Evolutionary conservation across 495 filamentous ascomycete species (phyloP).

Genomic region (Clavariopsis aquatica): DNA sequence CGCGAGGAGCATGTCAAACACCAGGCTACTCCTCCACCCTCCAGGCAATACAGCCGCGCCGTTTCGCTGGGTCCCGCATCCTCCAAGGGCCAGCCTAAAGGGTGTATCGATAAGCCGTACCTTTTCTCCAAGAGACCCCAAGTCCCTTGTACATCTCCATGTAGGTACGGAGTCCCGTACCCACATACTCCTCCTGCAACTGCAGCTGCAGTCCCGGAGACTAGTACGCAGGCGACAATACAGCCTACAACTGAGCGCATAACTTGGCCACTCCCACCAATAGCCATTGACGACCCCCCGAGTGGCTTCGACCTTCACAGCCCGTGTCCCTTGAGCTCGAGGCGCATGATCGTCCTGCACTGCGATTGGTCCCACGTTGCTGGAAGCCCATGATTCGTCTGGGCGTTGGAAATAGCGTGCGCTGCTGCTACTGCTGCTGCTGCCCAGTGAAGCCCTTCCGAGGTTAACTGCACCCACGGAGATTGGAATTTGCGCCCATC

Average conservation of each 20-base stretch:
- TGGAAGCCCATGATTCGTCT: neutral
- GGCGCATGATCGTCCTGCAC: neutral
- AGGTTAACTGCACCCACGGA: slow-evolving; percentile 5
- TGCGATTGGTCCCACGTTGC: neutral
- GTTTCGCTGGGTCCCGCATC: slow-evolving; percentile 21
- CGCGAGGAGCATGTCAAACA: neutral
- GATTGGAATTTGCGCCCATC: neutral
- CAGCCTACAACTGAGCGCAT: neutral
- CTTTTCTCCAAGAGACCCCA: neutral
- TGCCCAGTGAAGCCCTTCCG: neutral
- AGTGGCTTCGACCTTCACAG: no score
- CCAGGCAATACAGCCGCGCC: slow-evolving; percentile 6
- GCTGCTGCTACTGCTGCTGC: neutral
- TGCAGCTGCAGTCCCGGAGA: slow-evolving; percentile 9
- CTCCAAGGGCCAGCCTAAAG: slow-evolving; percentile 17
- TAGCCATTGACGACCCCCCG: neutral
- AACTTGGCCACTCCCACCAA: neutral
- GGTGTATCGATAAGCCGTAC: neutral
- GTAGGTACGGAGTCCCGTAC: slow-evolving; percentile 16
- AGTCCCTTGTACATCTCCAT: neutral
- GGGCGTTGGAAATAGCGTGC: neutral
- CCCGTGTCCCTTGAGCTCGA: neutral
- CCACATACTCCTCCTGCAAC: slow-evolving; percentile 15
- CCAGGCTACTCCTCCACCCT: neutral
- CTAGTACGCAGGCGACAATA: slow-evolving; percentile 1